phyloP scores from a whole-genome alignment of 78 protist species.

The Planoprotostelium fungivorum region DNA sequence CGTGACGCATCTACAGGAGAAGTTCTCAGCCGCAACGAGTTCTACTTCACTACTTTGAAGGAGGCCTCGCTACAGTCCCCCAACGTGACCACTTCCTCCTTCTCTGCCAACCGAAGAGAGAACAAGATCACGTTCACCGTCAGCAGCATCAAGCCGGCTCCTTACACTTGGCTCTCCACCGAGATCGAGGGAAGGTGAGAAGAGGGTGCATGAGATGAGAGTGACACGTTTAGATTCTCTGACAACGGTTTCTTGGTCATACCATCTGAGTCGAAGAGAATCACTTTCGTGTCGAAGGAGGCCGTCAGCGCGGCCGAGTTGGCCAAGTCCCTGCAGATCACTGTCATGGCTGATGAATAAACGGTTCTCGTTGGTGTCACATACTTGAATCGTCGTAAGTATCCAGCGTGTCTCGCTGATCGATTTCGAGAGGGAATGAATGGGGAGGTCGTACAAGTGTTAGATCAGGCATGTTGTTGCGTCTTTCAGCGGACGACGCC shows the following conservation, averaged over 20 bases:
- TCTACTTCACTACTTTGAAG: neutral
- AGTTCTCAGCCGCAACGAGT: neutral
- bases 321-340: too few relatives aligned
- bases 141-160: neutral
- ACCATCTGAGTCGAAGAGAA: neutral
- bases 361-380: too few relatives aligned
- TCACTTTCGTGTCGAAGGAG: too few relatives aligned
- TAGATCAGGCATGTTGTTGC: too few relatives aligned
- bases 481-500: too few relatives aligned
- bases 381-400: too few relatives aligned
- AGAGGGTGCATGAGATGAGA: neutral
- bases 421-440: too few relatives aligned
- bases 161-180: neutral
- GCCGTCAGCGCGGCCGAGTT: too few relatives aligned
- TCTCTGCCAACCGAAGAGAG: neutral
- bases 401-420: too few relatives aligned
- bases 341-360: too few relatives aligned
- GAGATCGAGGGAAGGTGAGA: neutral
- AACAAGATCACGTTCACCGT: neutral
- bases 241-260: neutral
- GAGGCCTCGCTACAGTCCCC: neutral
- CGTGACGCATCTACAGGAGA: neutral
- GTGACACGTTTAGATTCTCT: neutral
- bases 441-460: too few relatives aligned
- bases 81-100: neutral